Base-by-base conservation (phyloP, 2,329 filamentous ascomycete genomes). In the Aspergillus uvarum region DNA sequence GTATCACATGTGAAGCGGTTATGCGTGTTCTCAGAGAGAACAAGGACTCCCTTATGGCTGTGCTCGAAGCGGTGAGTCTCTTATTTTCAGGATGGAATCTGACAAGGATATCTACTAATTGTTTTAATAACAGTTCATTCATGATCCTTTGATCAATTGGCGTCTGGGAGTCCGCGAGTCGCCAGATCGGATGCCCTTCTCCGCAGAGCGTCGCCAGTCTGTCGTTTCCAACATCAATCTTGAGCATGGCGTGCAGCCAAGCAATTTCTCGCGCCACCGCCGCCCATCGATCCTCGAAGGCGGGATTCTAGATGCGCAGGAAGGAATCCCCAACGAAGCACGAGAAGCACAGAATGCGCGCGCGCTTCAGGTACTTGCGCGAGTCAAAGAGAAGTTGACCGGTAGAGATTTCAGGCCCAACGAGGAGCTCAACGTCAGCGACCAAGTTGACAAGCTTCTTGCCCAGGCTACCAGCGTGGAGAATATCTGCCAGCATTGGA, bases 91-190 rank as follows among this genome's bases (percentile, higher is more conserved):
- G 26, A 10, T 2, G 24, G 26, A 29, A 29, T 29, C 26, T 29
- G 26, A 29, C 26, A 29, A 29, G 26, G 26, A 29, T 10, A 29
- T 29, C 2, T 29, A 29, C 63, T 75, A 59, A 47, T 10, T 53
- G 32, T 35, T 3, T 16, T 12, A 16, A 12, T 12, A 16, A 51
- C 62, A 95, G 91, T 99, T 99, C 79, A 97, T 99, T 67, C 96
- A 99, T 74, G 95, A 99, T 75, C 95, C 96, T n/a, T 85, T 99
- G 47, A 89, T 99, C 57, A 99, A 93, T 52, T 99, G 95, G 95
- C 89, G 95, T 68, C 85, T 99, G 51, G 84, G 84, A 63, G 82
- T 83, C 60, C 83, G 84, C 60, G 85, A 88, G 64, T 85, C 84
- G 6, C 85, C 86, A 2, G 82, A 81, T 4, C 81, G 85, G 57